Evolutionary conservation across 1,284 basidiomycete species (phyloP).

Genomic region (Heterobasidion occidentale): DNA sequence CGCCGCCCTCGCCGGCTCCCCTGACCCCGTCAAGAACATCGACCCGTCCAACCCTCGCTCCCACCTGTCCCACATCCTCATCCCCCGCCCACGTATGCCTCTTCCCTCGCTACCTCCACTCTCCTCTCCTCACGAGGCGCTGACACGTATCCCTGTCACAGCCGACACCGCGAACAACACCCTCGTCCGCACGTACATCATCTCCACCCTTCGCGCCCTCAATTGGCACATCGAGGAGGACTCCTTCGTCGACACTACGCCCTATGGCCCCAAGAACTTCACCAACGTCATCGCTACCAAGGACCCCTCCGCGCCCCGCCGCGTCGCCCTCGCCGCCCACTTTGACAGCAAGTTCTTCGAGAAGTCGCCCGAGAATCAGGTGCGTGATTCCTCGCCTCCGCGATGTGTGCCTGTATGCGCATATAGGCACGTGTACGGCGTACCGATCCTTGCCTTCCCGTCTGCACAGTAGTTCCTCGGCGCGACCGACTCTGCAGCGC

Average conservation of each 20-base stretch:
- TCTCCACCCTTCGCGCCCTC: constrained; percentile 56
- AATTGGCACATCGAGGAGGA: constrained; percentile 87
- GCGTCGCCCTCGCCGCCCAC: constrained; percentile 88
- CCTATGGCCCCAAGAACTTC: constrained; percentile 76
- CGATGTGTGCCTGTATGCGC: constrained; percentile 1
- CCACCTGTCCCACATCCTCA: constrained; percentile 75
- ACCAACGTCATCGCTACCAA: constrained; percentile 95
- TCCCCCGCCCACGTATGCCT: constrained; percentile 69
- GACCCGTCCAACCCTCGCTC: constrained; percentile 58
- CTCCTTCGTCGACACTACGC: constrained; percentile 74
- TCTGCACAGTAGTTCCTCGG: constrained; percentile 73
- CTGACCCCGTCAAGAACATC: constrained; percentile 59
- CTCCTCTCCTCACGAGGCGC: not conserved
- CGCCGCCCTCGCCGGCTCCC: constrained; percentile 37
- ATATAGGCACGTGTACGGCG: constrained; percentile 1
- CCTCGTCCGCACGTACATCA: constrained; percentile 71
- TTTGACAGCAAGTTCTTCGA: constrained; percentile 93
- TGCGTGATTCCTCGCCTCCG: constrained; percentile 22
- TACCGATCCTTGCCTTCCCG: not conserved
- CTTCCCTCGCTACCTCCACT: constrained; percentile 3
- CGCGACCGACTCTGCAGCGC: constrained; percentile 95
- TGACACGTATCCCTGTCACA: constrained; percentile 17
- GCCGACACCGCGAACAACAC: constrained; percentile 75
- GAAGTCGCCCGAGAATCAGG: constrained; percentile 63
- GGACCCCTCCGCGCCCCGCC: constrained; percentile 74